Base-by-base conservation (phyloP, 148 eudicot species). In the Salicornia ramosissima region DNA sequence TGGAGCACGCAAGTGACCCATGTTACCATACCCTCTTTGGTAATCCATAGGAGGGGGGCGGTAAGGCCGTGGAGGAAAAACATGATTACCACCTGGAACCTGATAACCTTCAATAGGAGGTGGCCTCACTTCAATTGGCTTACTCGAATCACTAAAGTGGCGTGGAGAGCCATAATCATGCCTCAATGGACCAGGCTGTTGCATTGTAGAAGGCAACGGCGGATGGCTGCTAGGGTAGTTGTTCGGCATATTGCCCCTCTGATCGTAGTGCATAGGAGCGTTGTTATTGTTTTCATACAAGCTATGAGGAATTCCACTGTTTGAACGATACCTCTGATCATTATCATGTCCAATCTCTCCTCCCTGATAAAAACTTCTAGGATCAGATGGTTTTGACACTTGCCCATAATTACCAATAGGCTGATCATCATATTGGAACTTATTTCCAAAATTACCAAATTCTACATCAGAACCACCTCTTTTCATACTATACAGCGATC, bases 101-200 rank as follows among this genome's bases (percentile, higher is more conserved):
- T 39, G 78, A 55, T 69, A 72, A 45, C 74, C 78, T 13, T 79
- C 77, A 45, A 67, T 19, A 46, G 54, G 71, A 24, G 54, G 72
- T 61, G 42, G 66, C 67, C 73, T 67, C 19, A 64, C 64, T 45
- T 74, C 85, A 72, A 77, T 39, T 30, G 68, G 71, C 34, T 22
- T 75, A 60, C 80, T 65, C 24, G 29, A 65, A 54, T 78, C 83
- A 40, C 70, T 73, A 26, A 63, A 28, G 30, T 73, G 79, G 25
- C 71, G 75, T 39, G 76, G 76, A 57, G 84, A 64, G 61, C 29
- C 71, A 42, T 75, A 58, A 51, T 66, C 75, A 80, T 78, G 77
- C 55, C 79, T 78, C 54, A 55, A 72, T 31, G 71, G 86, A 81
- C 77, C 68, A 71, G 73, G 62, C 68, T 79, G 82, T 16, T 65